Base-by-base conservation (phyloP, 2,329 filamentous ascomycete species). In the Juglanconis sp. region DNA sequence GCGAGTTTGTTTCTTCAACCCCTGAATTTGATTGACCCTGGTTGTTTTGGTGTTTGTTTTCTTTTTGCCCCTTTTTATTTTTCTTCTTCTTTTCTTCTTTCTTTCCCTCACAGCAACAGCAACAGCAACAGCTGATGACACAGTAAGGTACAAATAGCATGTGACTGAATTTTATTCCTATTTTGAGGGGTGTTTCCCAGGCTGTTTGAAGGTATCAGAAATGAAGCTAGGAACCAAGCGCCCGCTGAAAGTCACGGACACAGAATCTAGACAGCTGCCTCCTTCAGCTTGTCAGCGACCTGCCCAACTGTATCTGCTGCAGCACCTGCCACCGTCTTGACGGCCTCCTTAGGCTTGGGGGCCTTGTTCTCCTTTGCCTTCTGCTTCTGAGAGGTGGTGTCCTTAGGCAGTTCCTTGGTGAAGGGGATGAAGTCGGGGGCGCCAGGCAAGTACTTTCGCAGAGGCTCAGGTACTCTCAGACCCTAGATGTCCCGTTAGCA, bases 371-470 rank as follows among this genome's bases (percentile, higher is more conserved):
- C 62, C 62, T 68, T 68, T 15, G 64, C 62, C 60, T 68, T 68
- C 44, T 62, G 53, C 54, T 63, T 63, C 38, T 35, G 35, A 11
- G 67, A 68, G 6, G 67, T 68, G 8, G 65, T 53, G 67, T 92
- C 87, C 76, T 94, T 93, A 10, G 90, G 87, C 42, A 94, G 79
- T 67, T 96, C 94, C 78, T 92, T 95, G 57, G 87, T 86, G 72
- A 90, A 99, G 1, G 91, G 90, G 64, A 99, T 82, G 76, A 97
- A 96, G 53, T 94, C 92, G 1, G 92, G 92, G 46, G 91, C 82
- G 38, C 93, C 94, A 2, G 93, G 92, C 55, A 98, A 88, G 74
- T 96, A 98, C 77, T 92, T 94, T 68, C 91, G 86, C 62, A 97
- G 82, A 50, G 89, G 87, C 75, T 93, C 89, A 0, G 93, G 93